Evolutionary conservation across 371 early-diverging fungal genomes (phyloP), one percentile per base, ranked within the genome.

Genomic region (Rhizomucor miehei): DNA sequence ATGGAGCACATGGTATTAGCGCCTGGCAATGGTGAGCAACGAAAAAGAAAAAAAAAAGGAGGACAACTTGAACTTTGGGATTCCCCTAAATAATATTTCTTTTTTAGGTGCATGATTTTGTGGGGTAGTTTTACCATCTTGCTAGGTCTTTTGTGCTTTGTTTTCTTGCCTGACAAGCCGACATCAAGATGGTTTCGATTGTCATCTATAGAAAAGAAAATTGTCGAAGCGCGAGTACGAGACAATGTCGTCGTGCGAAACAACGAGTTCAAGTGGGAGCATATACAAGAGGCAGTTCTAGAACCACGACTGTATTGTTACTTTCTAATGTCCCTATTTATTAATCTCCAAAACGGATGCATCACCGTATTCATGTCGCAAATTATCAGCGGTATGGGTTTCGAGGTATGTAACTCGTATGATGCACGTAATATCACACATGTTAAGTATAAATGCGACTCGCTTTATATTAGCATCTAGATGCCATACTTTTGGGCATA

Each of bases 131-230:
- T 57, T 13, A 69, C 73, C 3, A 45, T 60, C 23, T 13, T 60
- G 12, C 43, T 67, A 16, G 73, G 73, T 10, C 6, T 65, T 29
- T 13, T 61, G 8, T 51, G 59, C 37, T 69, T 66, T 39, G 60
- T 69, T 41, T 73, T 73, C 41, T 52, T 73, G 34, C 54, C 67
- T 20, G 73, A 73, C 55, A 54, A 59, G 48, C 65, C 73, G n/a
- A 62, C 59, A 48, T 60, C 67, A 10, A 17, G 54, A 3, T 58
- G 65, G 20, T 51, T 68, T 14, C 51, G 56, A 20, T 52, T 66
- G 8, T 66, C 66, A 21, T 60, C 65, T 16, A 69, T 66, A 54
- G 65, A 73, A 49, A 57, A 66, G 44, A 59, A 61, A 21, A 51
- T 69, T 24, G 67, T 68, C 4, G 69, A 68, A 45, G 65, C 64